Base-by-base conservation (phyloP, 2,329 filamentous ascomycete genomes). In the Fusarium sterilihyphosum region DNA sequence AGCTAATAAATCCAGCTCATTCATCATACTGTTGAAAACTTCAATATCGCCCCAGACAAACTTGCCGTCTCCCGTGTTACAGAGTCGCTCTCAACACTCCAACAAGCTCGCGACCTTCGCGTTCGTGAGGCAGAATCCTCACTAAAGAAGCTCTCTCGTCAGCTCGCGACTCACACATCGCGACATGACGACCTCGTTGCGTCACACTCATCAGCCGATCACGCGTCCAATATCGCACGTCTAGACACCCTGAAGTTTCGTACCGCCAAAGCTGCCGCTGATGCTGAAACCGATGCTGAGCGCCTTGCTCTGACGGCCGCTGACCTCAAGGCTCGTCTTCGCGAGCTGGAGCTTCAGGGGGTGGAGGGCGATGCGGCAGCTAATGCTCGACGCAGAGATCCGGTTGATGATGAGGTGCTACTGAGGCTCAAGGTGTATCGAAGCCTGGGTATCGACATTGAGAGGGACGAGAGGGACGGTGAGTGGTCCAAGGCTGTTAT, bases 211-310 rank as follows among this genome's bases (percentile, higher is more conserved):
- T 90, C 93, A 0, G 88, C 92, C 11, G 91, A 90, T 68, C 96
- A 98, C 84, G 94, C 95, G 11, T 91, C 91, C 41, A 91, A 94
- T 80, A 98, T 98, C 72, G 88, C 96, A 26, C 90, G 92, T 46
- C 91, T 98, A 70, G 96, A 98, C 83, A 97, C 94, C 4, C 92
- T 95, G 77, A 98, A 98, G 81, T 98, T 98, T 84, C 92, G 95
- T 77, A 92, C 94, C 65, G 96, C 96, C n/a, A 98, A 98, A 83
- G 91, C 93, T 22, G 94, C 94, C 1, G 92, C 90, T 4, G 96
- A 98, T 81, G 87, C 96, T 12, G 95, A 98, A 85, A 95, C 96
- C 80, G 96, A 99, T 84, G 93, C 93, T n/a, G 96, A 98, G 86
- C 89, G 96, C n/a, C 86, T 98, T 52, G 91, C 93, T 65, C 90